These are phyloP conservation scores for Lactarius evosmus DNA, from an alignment of 768 basidiomycete genomes.

Conservation along the genomic window DNA sequence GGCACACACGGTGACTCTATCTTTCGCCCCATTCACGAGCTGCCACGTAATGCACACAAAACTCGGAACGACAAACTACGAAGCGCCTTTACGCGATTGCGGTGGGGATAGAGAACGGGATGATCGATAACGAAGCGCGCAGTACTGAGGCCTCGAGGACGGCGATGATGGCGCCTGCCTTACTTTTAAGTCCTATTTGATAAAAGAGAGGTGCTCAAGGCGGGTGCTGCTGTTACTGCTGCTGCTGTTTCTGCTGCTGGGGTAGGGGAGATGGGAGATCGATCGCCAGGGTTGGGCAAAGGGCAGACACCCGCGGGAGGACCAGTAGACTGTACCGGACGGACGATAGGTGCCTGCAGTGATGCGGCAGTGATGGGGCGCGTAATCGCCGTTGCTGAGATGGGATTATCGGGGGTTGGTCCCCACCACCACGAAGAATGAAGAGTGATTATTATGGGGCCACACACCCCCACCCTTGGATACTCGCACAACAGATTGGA, in stretches of 20 bases:
- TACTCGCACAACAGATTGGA: not conserved
- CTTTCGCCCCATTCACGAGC: not conserved
- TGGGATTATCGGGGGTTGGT: too few species aligned
- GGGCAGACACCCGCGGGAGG: too few species aligned
- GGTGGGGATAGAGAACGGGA: not conserved
- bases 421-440: too few species aligned
- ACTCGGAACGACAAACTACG: not conserved
- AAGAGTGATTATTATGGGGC: not conserved
- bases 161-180: not conserved
- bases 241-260: too few species aligned
- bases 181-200: not conserved
- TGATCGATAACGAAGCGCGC: constrained; percentile 16
- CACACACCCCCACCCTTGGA: not conserved
- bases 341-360: not conserved
- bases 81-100: not conserved
- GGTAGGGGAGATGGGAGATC: not conserved
- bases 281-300: not conserved
- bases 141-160: constrained; percentile 14
- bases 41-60: not conserved
- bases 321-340: too few species aligned
- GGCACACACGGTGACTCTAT: not conserved
- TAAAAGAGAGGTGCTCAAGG: not conserved
- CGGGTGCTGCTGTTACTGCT: not conserved
- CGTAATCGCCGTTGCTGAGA: not conserved
- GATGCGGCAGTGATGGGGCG: not conserved